Conservation (phyloP, 129 eudicot genomes). For the Flaveria bidentis region DNA sequence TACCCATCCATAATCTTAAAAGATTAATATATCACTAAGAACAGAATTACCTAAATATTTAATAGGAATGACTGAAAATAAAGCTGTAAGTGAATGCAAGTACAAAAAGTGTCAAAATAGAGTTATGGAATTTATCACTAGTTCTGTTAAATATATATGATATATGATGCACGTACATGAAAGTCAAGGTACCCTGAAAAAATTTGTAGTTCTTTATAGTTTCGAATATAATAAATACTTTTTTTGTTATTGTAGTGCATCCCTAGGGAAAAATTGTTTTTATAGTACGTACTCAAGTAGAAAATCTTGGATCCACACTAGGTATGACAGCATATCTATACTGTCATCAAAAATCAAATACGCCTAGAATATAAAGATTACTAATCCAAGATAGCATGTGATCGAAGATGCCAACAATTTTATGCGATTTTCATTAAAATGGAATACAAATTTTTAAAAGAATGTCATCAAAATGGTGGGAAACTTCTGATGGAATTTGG, state of each 20-base stretch:
- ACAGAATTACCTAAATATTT: not conserved
- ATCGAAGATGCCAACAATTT: not conserved
- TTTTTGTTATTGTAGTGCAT: not conserved
- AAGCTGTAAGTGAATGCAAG: not conserved
- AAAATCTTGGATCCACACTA: not conserved
- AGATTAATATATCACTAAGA: not conserved
- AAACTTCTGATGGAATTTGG: not conserved
- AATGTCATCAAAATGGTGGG: not conserved
- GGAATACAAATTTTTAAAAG: not conserved
- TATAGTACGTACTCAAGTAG: not conserved
- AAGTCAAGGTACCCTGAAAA: not conserved
- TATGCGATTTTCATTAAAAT: not conserved
- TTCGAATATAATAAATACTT: not conserved
- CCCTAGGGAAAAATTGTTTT: not conserved
- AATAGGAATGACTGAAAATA: not conserved
- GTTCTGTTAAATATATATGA: not conserved
- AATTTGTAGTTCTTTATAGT: not conserved
- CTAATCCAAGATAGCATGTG: conserved; percentile 3
- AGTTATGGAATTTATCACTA: not conserved
- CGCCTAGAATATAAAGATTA: not conserved
- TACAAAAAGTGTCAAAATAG: not conserved
- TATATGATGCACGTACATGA: not conserved
- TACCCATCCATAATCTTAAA: not conserved
- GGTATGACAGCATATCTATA: not conserved
- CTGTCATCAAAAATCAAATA: not conserved